These are phyloP conservation scores for Pythium volutum DNA, from an alignment of 352 stramenopile species.

Conservation along the genomic window DNA sequence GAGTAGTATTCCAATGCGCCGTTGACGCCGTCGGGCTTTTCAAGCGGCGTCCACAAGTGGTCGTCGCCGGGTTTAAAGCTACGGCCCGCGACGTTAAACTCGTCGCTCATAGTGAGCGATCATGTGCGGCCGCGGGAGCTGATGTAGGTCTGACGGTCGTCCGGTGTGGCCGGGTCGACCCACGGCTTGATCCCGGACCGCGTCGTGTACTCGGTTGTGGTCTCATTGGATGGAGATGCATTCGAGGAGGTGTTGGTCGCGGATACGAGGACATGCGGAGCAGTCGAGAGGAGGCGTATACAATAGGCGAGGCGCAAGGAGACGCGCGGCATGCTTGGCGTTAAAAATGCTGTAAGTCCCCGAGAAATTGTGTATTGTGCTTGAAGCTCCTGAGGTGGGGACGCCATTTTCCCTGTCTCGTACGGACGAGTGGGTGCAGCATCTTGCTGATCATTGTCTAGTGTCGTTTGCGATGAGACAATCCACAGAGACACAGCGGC, in stretches of 20 bases:
- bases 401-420: too few species aligned
- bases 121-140: slow-evolving; percentile 36
- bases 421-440: too few species aligned
- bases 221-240: too few species aligned
- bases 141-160: slow-evolving; percentile 27
- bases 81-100: slow-evolving; percentile 59
- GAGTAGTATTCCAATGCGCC: slow-evolving; percentile 90
- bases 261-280: neutral
- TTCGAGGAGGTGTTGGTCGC: slow-evolving; percentile 1
- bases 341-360: too few species aligned
- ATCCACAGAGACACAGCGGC: too few species aligned
- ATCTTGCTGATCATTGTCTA: too few species aligned
- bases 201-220: slow-evolving; percentile 19
- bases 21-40: slow-evolving; percentile 17
- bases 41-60: slow-evolving; percentile 9
- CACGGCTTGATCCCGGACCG: slow-evolving; percentile 45
- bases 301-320: neutral
- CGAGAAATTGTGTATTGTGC: too few species aligned
- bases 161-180: slow-evolving; percentile 48
- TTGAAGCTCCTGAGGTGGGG: too few species aligned
- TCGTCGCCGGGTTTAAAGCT: slow-evolving; percentile 60
- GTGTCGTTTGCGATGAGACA: too few species aligned
- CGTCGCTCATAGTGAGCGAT: slow-evolving; percentile 72
- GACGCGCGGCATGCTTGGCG: neutral
- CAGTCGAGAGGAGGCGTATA: neutral